phyloP scores from a whole-genome alignment of 805 yeast genomes.

The Zygosaccharomyces kombuchaensis region DNA sequence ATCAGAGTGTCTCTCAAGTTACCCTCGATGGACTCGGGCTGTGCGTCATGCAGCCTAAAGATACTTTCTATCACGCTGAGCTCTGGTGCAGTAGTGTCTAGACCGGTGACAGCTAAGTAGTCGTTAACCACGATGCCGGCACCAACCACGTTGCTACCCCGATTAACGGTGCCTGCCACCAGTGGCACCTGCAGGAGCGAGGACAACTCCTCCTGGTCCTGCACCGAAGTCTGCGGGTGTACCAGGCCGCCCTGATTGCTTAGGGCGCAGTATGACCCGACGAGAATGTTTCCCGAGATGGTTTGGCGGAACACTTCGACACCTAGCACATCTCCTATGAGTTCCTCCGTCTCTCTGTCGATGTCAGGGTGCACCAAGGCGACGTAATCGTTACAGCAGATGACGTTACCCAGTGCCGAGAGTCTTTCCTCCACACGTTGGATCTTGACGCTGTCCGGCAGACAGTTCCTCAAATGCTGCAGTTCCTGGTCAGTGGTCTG shows the following conservation, averaged over 20 bases:
- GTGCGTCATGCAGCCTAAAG: constrained; percentile 87
- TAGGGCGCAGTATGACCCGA: constrained; percentile 91
- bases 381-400: constrained; percentile 97
- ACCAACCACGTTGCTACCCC: constrained; percentile 97
- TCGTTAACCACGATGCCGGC: constrained; percentile 99
- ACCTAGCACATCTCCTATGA: constrained; percentile 95
- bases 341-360: constrained; percentile 98
- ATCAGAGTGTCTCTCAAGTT: constrained; percentile 87
- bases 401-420: constrained; percentile 95
- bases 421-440: constrained; percentile 98
- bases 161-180: constrained; percentile 97
- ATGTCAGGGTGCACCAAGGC: constrained; percentile 99
- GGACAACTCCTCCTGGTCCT: constrained; percentile 96
- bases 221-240: constrained; percentile 95
- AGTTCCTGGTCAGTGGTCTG: constrained; percentile 98
- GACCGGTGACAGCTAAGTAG: constrained; percentile 95
- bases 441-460: constrained; percentile 91
- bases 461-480: constrained; percentile 92
- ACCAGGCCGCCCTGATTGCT: constrained; percentile 98
- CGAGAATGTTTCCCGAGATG: constrained; percentile 95
- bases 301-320: constrained; percentile 99
- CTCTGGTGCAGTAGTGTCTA: constrained; percentile 98
- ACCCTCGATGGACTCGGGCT: constrained; percentile 80
- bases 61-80: constrained; percentile 94
- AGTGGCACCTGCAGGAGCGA: constrained; percentile 94